These are phyloP conservation scores for Grosmannia penicillata DNA, from an alignment of 2,329 filamentous ascomycete species.

Conservation along the genomic window DNA sequence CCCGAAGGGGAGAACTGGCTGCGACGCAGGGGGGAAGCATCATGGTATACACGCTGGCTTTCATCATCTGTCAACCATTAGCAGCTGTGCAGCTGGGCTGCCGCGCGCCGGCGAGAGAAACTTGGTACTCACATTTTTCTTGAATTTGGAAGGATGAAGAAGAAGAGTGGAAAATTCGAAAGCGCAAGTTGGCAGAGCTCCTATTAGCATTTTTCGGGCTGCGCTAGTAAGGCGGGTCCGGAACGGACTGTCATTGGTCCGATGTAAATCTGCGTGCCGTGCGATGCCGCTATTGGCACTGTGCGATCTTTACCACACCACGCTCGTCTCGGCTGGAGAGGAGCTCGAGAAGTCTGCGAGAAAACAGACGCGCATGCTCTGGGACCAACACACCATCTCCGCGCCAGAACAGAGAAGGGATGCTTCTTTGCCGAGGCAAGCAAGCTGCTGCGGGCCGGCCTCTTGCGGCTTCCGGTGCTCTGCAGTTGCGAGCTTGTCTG, in stretches of 20 bases:
- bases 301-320: not conserved
- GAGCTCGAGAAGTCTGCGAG: no score
- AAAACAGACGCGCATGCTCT: not conserved
- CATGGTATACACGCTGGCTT: slow-evolving; percentile 93
- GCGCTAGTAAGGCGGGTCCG: not conserved
- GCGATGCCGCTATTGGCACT: not conserved
- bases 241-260: slow-evolving; percentile 9
- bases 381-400: slow-evolving; percentile 5
- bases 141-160: slow-evolving; percentile 96
- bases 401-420: no score
- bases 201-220: slow-evolving; percentile 13
- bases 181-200: slow-evolving; percentile 9
- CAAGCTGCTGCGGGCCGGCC: not conserved
- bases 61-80: slow-evolving; percentile 69
- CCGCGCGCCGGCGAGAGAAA: slow-evolving; percentile 3
- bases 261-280: not conserved
- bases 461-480: no score
- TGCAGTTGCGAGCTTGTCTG: no score
- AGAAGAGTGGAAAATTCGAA: slow-evolving; percentile 31
- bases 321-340: not conserved
- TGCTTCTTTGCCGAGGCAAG: slow-evolving; percentile 1
- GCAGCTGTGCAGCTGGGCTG: not conserved
- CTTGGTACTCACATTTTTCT: slow-evolving; percentile 57
- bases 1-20: slow-evolving; percentile 67
- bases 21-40: slow-evolving; percentile 55